Conservation (phyloP, 345 rosid species). For the Brassica carinata region DNA sequence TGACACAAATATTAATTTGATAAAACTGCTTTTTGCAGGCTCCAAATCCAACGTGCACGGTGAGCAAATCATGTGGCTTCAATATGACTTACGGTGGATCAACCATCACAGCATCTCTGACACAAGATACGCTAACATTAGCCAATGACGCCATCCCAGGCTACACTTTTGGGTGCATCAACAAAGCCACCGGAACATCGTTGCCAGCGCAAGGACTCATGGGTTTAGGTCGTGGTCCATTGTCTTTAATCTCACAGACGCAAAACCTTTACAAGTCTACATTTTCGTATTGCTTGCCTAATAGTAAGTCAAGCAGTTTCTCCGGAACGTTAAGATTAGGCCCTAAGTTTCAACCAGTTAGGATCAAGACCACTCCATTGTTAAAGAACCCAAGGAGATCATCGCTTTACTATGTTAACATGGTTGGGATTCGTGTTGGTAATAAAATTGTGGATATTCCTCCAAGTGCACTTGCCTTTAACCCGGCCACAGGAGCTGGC, state of each 20-base stretch:
- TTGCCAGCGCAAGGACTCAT: slow-evolving; percentile 85
- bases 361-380: slow-evolving; percentile 79
- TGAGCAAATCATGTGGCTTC: slow-evolving; percentile 60
- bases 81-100: slow-evolving; percentile 89
- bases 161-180: slow-evolving; percentile 88
- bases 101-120: slow-evolving; percentile 60
- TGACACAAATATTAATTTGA: neutral
- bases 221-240: slow-evolving; percentile 87
- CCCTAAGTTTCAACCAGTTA: slow-evolving; percentile 69
- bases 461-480: slow-evolving; percentile 63
- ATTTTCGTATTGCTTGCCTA: slow-evolving; percentile 92
- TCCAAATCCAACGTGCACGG: slow-evolving; percentile 65
- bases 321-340: slow-evolving; percentile 90
- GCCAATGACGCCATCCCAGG: slow-evolving; percentile 59
- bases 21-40: slow-evolving; percentile 44
- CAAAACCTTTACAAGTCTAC: slow-evolving; percentile 68
- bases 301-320: slow-evolving; percentile 66
- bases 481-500: slow-evolving; percentile 79
- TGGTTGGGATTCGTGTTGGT: slow-evolving; percentile 78
- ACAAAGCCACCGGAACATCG: slow-evolving; percentile 64
- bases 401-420: slow-evolving; percentile 79
- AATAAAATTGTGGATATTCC: slow-evolving; percentile 71
- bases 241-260: slow-evolving; percentile 79
- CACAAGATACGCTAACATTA: slow-evolving; percentile 66
- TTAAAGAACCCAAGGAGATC: slow-evolving; percentile 80